Evolutionary conservation across 139 green algal genomes (phyloP).

Genomic region (Penium margaritaceum): DNA sequence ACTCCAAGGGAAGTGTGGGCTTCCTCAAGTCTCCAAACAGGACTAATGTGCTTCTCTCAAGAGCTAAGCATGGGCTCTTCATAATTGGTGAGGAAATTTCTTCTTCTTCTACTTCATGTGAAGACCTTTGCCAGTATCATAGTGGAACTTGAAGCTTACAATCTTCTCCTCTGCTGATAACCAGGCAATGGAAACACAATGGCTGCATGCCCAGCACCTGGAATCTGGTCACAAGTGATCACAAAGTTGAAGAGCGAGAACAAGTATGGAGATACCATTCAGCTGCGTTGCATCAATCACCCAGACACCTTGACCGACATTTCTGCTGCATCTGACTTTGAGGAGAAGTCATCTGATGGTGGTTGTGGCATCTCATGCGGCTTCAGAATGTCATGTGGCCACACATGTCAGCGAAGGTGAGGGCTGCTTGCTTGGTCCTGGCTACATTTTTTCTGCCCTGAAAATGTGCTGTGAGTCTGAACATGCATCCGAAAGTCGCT

Average conservation of each 20-base stretch:
- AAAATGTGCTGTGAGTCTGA: too few species aligned
- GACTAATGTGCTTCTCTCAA: constrained; percentile 72
- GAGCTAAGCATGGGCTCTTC: constrained; percentile 60
- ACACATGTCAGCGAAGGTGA: constrained; percentile 28
- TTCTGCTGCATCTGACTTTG: background rate
- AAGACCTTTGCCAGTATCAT: too few species aligned
- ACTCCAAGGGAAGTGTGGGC: constrained; percentile 56
- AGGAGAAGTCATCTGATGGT: background rate
- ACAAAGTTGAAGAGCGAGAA: background rate
- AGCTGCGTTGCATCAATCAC: background rate
- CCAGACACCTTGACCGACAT: background rate
- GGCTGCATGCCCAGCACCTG: background rate
- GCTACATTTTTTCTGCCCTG: too few species aligned
- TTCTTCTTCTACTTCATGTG: background rate
- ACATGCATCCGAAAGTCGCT: background rate
- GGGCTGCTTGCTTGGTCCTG: too few species aligned
- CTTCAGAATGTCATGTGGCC: constrained; percentile 25
- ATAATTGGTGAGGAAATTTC: background rate
- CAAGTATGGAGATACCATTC: background rate
- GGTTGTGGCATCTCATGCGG: background rate
- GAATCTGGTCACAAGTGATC: background rate
- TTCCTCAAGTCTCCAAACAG: constrained; percentile 66
- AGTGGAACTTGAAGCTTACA: too few species aligned
- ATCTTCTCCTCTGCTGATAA: too few species aligned
- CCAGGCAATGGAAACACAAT: background rate